Percentiles rank a stretch among this genome's conserved stretches.
These are phyloP conservation scores for Paraphaeosphaeria sporulosa DNA, from an alignment of 2,329 filamentous ascomycete genomes.

Conservation along the genomic window DNA sequence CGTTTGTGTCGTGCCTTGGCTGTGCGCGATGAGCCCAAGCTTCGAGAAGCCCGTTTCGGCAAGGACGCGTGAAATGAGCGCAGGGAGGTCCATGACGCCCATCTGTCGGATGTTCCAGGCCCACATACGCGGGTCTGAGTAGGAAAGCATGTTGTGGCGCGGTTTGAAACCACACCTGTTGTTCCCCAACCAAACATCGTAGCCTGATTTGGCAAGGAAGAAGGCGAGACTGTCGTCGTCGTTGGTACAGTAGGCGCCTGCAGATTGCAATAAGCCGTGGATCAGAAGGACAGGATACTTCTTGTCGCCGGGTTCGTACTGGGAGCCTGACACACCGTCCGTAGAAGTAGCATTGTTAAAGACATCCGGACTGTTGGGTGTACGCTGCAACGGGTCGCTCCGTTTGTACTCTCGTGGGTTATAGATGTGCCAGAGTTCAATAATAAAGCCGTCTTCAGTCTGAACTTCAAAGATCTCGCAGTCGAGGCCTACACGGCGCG, in stretches of 20 bases:
- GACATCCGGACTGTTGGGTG: conserved; percentile 66
- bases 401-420: conserved; percentile 77
- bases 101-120: conserved; percentile 95
- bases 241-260: conserved; percentile 88
- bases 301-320: conserved; percentile 52
- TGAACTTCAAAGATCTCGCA: conserved; percentile 84
- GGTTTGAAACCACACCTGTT: conserved; percentile 88
- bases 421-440: conserved; percentile 88
- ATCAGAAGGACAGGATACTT: conserved; percentile 88
- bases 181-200: conserved; percentile 95
- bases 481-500: conserved; percentile 84
- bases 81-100: conserved; percentile 87
- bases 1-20: conserved; percentile 88
- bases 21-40: conserved; percentile 84
- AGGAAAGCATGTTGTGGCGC: conserved; percentile 73
- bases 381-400: conserved; percentile 57
- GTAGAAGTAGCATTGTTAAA: conserved; percentile 58
- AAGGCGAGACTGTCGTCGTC: conserved; percentile 91
- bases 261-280: conserved; percentile 86
- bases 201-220: conserved; percentile 89
- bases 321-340: conserved; percentile 31
- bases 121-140: conserved; percentile 90
- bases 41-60: conserved; percentile 83
- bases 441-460: conserved; percentile 92
- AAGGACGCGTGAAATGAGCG: conserved; percentile 80